Percentiles rank a stretch among this genome's conserved stretches.
Evolutionary conservation across 345 rosid species (phyloP).

Genomic region (Eucalyptus viminalis): DNA sequence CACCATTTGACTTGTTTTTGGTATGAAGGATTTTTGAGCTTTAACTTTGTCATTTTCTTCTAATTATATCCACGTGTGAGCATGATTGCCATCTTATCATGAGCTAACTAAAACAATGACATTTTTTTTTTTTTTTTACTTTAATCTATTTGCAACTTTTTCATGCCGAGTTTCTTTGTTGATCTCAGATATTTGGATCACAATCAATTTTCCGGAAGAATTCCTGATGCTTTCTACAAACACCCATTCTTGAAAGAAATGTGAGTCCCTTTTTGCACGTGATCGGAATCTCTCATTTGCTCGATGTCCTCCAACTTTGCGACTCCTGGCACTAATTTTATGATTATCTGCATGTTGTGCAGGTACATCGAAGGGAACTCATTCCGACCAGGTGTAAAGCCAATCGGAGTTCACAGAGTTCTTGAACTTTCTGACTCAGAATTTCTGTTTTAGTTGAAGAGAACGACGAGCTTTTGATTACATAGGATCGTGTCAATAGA

Average conservation of each 20-base stretch:
- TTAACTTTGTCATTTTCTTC: background rate
- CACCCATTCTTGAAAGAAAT: constrained; percentile 63
- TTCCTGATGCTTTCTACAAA: constrained; percentile 57
- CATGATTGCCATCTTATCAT: background rate
- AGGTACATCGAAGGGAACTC: constrained; percentile 82
- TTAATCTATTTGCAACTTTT: background rate
- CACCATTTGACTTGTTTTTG: background rate
- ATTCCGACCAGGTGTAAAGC: constrained; percentile 45
- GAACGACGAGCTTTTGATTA: background rate
- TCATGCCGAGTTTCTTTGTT: background rate
- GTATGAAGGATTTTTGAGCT: background rate
- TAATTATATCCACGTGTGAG: background rate
- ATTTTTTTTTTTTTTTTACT: background rate
- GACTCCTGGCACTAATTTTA: background rate
- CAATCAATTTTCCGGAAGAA: constrained; percentile 62
- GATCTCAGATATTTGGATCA: constrained; percentile 69
- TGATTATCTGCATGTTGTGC: background rate
- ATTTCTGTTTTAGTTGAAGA: constrained; percentile 15
- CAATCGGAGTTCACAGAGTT: constrained; percentile 53
- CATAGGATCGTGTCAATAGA: background rate
- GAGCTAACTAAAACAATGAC: background rate
- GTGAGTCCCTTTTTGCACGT: constrained; percentile 17
- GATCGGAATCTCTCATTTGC: background rate
- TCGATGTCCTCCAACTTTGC: background rate
- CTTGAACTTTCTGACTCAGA: constrained; percentile 67